phyloP scores from a whole-genome alignment of 2,329 filamentous ascomycete species.

The Hypoxylon sp. region DNA sequence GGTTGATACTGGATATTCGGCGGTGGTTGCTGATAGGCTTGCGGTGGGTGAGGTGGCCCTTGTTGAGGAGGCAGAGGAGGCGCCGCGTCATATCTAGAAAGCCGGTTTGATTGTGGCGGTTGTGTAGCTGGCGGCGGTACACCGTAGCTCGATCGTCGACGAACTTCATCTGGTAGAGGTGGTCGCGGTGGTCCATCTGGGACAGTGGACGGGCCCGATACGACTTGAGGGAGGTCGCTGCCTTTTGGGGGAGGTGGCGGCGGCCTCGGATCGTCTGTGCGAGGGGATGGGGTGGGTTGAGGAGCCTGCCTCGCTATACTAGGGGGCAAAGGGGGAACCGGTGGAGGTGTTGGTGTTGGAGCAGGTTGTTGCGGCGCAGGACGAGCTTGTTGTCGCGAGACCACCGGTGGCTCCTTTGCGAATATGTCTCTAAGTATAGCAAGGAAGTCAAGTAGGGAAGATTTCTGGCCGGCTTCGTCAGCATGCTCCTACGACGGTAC shows the following conservation, averaged over 20 bases:
- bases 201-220: conserved; percentile 53
- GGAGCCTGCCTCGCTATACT: conserved; percentile 65
- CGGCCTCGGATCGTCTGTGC: conserved; percentile 53
- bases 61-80: conserved; percentile 52
- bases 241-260: conserved; percentile 70
- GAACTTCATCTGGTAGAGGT: conserved; percentile 52
- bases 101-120: conserved; percentile 43
- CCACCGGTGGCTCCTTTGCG: conserved; percentile 92
- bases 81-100: conserved; percentile 53
- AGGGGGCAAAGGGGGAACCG: conserved; percentile 78
- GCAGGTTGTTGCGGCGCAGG: conserved; percentile 52
- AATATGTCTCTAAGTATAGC: conserved; percentile 88
- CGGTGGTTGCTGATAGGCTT: conserved; percentile 47
- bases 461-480: conserved; percentile 71
- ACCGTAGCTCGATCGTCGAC: conserved; percentile 45
- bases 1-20: conserved; percentile 46
- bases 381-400: conserved; percentile 74
- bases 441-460: conserved; percentile 84
- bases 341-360: conserved; percentile 67
- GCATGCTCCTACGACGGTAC: conserved; percentile 2
- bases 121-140: conserved; percentile 33
- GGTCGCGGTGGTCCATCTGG: conserved; percentile 51
- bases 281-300: conserved; percentile 53
- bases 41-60: conserved; percentile 45
- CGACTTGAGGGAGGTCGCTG: conserved; percentile 47